phyloP scores from a whole-genome alignment of 2,329 filamentous ascomycete species.

The Fusarium udum region DNA sequence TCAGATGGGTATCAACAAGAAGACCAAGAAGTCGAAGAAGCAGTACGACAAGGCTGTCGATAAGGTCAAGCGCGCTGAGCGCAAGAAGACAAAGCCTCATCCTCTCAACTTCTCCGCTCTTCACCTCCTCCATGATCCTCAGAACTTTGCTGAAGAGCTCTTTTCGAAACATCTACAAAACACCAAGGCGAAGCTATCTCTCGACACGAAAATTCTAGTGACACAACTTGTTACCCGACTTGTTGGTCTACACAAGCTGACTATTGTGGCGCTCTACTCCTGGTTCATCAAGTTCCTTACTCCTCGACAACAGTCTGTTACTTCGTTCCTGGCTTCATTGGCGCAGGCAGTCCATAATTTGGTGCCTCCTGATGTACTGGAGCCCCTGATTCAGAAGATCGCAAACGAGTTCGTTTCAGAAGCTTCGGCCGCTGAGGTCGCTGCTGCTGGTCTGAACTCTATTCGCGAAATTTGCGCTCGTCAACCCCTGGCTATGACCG shows the following conservation, averaged over 20 bases:
- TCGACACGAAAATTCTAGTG: slow-evolving; percentile 90
- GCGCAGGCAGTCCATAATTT: slow-evolving; percentile 92
- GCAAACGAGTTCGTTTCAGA: slow-evolving; percentile 99
- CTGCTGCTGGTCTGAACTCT: slow-evolving; percentile 89
- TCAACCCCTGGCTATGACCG: slow-evolving; percentile 95
- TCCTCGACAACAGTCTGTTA: slow-evolving; percentile 87
- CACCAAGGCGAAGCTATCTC: slow-evolving; percentile 81
- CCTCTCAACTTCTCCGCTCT: slow-evolving; percentile 95
- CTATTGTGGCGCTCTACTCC: slow-evolving; percentile 89
- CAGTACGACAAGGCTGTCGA: slow-evolving; percentile 81
- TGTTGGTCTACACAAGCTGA: slow-evolving; percentile 92
- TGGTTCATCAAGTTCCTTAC: slow-evolving; percentile 96
- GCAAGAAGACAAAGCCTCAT: slow-evolving; percentile 87
- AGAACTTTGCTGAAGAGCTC: slow-evolving; percentile 89
- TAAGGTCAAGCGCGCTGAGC: slow-evolving; percentile 84
- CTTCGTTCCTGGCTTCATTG: slow-evolving; percentile 89
- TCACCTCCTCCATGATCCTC: slow-evolving; percentile 92
- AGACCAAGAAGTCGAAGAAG: slow-evolving; percentile 86
- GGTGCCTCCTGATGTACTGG: slow-evolving; percentile 90
- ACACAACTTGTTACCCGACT: slow-evolving; percentile 90
- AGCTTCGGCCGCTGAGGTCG: slow-evolving; percentile 88
- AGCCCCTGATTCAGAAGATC: slow-evolving; percentile 92
- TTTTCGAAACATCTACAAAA: slow-evolving; percentile 93
- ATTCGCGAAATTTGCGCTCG: slow-evolving; percentile 94
- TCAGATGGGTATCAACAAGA: slow-evolving; percentile 93